phyloP scores from a whole-genome alignment of 305 asterid species.

The Fraxinus baroniana region DNA sequence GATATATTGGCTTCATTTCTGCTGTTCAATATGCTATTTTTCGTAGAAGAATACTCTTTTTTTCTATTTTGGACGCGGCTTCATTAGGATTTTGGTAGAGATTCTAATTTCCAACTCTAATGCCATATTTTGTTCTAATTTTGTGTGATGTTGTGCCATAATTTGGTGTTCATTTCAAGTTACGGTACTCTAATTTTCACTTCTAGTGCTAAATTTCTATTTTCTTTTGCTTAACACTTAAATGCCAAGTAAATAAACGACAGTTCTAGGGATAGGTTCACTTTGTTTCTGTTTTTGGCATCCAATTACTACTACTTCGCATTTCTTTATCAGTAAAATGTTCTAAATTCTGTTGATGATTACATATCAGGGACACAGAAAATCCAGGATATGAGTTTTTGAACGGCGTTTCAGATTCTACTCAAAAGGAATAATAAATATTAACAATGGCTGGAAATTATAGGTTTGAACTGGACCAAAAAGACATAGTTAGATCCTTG shows the following conservation, averaged over 20 bases:
- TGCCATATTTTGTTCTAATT: neutral
- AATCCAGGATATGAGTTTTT: constrained; percentile 3
- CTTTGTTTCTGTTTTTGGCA: neutral
- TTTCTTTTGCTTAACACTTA: neutral
- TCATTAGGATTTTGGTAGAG: neutral
- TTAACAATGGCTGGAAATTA: constrained; percentile 44
- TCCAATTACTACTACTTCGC: neutral
- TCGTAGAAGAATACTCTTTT: neutral
- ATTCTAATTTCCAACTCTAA: neutral
- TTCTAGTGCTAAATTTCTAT: neutral
- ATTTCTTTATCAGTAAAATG: neutral
- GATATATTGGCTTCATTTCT: neutral
- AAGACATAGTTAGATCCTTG: constrained; percentile 55
- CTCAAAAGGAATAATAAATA: neutral
- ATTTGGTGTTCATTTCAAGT: neutral
- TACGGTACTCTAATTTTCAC: neutral
- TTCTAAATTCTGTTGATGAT: neutral
- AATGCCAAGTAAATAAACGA: neutral
- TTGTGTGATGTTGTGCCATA: neutral
- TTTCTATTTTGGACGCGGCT: neutral
- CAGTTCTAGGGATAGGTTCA: neutral
- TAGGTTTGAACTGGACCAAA: constrained; percentile 59
- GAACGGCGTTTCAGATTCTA: constrained; percentile 13
- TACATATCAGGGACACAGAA: constrained; percentile 7
- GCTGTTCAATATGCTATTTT: neutral